Base-by-base conservation (phyloP, 2,329 filamentous ascomycete species). In the Coleophoma eucalyptorum region DNA sequence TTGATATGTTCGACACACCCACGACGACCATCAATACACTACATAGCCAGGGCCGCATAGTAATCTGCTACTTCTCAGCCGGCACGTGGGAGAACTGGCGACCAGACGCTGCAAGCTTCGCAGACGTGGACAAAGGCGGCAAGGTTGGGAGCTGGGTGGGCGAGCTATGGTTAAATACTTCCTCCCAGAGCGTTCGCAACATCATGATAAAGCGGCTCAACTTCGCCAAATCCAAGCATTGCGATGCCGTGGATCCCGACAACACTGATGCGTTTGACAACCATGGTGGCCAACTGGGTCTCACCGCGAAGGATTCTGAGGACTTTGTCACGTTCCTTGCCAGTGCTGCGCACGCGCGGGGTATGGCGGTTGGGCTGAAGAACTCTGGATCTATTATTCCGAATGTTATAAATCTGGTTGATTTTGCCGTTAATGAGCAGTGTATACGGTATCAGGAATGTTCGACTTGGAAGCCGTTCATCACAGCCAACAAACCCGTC, bases 1-100 rank as follows among this genome's bases (percentile, higher is more conserved):
- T 81, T 0, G 68, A 72, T 5, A 69, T 86, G 42, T 86, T 78
- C 64, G 83, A 86, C 64, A 79, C 78, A 49, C 64, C 69, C 11
- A 67, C 69, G 13, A 61, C 65, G 7, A 72, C 67, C 1, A 77
- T 83, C 41, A 51, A 65, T 5, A 61, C 65, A 5, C 68, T 83
- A 11, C 76, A 82, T 43, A 55, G 55, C 3, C 61, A 72, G 35
- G 78, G 76, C 5, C 79, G 79, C 61, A 81, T 78, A 54, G 78
- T 88, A 50, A 83, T 89, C 52, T 90, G 86, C 71, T 89, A 90
- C 68, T 89, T 89, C 69, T 85, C 81, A 48, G 84, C 83, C 0
- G 86, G 86, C 2, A 84, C 80, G 7, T 88, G 78, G 58, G 86
- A 89, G 66, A 63, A 80, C 48, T 80, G 76, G 70, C 75, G 85